Base-by-base conservation (phyloP, 345 rosid genomes). In the Luvunga scandens region DNA sequence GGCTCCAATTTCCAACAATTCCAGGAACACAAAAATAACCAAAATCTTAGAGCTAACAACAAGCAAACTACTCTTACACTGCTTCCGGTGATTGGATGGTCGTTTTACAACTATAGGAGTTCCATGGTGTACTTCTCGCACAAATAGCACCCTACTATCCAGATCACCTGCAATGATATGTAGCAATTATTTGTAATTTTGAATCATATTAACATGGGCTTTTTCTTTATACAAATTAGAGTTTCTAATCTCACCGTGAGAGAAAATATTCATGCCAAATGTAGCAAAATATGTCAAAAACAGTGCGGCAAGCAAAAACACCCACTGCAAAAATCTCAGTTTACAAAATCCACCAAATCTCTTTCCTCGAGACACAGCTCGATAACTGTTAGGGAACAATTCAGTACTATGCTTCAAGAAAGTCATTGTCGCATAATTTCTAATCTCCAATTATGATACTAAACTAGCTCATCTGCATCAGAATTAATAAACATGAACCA, bases 341-440 rank as follows among this genome's bases (percentile, higher is more conserved):
- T 86, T 89, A 71, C 78, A 70, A 42, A 85, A 71, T 81, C 94
- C 88, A 80, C 88, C 88, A 66, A 86, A 73, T 86, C 90, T 89
- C 75, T 84, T 86, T 31, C 95, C 97, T 39, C 90, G 87, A 39
- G 91, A 90, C 72, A 69, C 86, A 39, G 79, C 67, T 16, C 84
- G 85, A 68, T 65, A 63, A 22, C 77, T 79, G 42, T 78, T 80
- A 39, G 87, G 87, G 56, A 86, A 81, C 84, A 87, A 66, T 9
- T 86, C 70, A 24, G 71, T 73, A 14, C 63, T 79, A 80, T 76
- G 42, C 34, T 76, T 83, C 18, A 36, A 55, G 56, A 68, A 63
- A 50, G 71, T 68, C 85, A 83, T 79, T 39, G 61, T 18, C 0
- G 50, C 42, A 16, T 19, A 27, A 0, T 53, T 45, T 30, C 38